Base-by-base conservation (phyloP, 2,329 filamentous ascomycete genomes). In the Myriosclerotinia scirpicola region DNA sequence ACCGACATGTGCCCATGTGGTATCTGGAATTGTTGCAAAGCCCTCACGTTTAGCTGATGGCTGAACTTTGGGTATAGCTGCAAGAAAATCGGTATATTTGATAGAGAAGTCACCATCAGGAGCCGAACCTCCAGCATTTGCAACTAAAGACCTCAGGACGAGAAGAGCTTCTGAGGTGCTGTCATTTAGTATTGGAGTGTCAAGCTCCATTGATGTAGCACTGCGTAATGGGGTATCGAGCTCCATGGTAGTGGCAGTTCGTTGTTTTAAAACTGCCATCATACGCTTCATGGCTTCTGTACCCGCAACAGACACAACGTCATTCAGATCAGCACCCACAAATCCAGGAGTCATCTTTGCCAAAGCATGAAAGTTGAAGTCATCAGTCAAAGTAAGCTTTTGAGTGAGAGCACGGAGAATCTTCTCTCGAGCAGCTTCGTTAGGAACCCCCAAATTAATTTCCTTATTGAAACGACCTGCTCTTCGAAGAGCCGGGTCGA, bases 1-100 rank as follows among this genome's bases (percentile, higher is more conserved):
- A 67, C 95, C 95, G 63, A 99, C 93, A 74, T 98, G 90, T 55
- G 87, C 83, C 92, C 95, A 99, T 0, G 92, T 97, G 6, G 95
- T 94, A 76, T 93, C 89, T 9, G 95, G 95, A 54, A 98, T 92
- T 0, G 92, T 95, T 15, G 92, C 93, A 78, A 99, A 99, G 56
- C 95, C 95, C 79, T 99, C 94, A 60, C 93, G 88, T 77, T 94
- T 93, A 7, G 90, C 90, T 1, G 92, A 94, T 36, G 93, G 87
- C 76, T 92, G 85, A 69, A 97, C 86, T 67, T 86, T 85, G 12
- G 90, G 86, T 3, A 97, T 83, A 3, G 93, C 93, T 1, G 82
- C 81, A 34, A 89, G 81, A 77, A 98, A 95, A 70, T 96, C 79
- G 77, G 81, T 78, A 80, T 90, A 87, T 2, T 83, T 84, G 54